Base-by-base conservation (phyloP, 2,329 filamentous ascomycete genomes). In the Diaporthe sp. region DNA sequence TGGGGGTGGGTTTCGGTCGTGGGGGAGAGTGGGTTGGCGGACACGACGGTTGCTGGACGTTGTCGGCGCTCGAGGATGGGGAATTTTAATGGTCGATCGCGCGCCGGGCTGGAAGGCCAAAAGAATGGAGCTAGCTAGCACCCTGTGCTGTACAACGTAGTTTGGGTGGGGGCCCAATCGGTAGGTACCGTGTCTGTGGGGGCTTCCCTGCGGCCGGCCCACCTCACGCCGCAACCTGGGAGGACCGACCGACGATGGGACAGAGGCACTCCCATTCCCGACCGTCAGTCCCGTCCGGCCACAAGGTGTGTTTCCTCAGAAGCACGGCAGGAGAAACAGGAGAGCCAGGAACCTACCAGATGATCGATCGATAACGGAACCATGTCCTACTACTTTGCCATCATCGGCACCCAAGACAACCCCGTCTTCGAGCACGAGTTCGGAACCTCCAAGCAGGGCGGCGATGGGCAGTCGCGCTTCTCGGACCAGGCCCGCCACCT, bases 331-430 rank as follows among this genome's bases (percentile, higher is more conserved):
- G 47, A 66, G 53, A 56, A 30, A 27, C 19, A 47, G 22, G 19
- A 27, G 22, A 37, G 13, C n/a, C 9, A 4, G 37, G 32, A 32
- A 15, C n/a, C 32, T 15, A 27, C 35, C 72, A 55, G 47, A 78
- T 79, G 78, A 80, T 79, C 75, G 78, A 84, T 79, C 80, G 79
- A 75, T 76, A 77, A 76, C 78, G 73, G 73, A 77, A 88, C 79
- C 77, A 98, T 98, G 97, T 98, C 96, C 75, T 99, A 98, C 89
- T 98, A 98, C 88, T 98, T 99, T 86, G 94, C 94, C 81, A 98
- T 99, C 79, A 92, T 99, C 83, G 97, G 96, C 81, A 97, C 95
- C 30, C 94, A 95, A 80, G 97, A 99, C 87, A 97, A 96, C 82
- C 96, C 97, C 44, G 91, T 99, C 78, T 99, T 98, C 86, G 96